phyloP scores from a whole-genome alignment of 2,329 filamentous ascomycete genomes.

The Aspergillus oerlinghausenensis region DNA sequence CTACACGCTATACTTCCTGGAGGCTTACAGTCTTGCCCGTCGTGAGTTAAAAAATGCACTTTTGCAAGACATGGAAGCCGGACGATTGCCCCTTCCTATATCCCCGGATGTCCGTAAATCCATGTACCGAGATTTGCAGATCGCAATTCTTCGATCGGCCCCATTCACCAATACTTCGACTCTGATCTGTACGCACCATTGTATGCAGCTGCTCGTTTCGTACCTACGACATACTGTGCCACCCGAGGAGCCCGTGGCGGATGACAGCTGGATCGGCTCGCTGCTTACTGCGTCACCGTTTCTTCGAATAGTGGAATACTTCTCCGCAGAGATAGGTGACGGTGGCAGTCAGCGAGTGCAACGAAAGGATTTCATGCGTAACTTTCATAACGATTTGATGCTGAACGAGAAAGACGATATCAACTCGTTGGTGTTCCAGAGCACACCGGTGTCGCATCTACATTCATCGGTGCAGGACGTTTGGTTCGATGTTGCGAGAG shows the following conservation, averaged over 20 bases:
- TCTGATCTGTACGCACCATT: conserved; percentile 40
- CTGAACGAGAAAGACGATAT: conserved; percentile 35
- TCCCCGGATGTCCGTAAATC: conserved; percentile 28
- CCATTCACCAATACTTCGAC: conserved; percentile 38
- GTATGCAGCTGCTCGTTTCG: conserved; percentile 36
- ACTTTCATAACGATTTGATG: conserved; percentile 38
- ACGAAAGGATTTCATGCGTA: conserved; percentile 41
- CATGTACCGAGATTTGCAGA: conserved; percentile 36
- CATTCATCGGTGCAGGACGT: conserved; percentile 34
- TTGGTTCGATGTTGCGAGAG: conserved; percentile 36
- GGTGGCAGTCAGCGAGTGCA: conserved; percentile 37
- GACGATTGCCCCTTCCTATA: conserved; percentile 34
- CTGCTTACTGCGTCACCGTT: conserved; percentile 38
- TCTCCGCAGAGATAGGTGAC: conserved; percentile 42
- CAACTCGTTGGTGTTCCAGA: conserved; percentile 34
- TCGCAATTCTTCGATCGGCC: conserved; percentile 34
- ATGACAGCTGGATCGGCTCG: conserved; percentile 39
- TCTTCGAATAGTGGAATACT: conserved; percentile 37
- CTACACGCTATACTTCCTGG: conserved; percentile 39
- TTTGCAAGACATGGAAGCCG: conserved; percentile 35
- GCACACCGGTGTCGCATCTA: conserved; percentile 23
- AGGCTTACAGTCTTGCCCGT: conserved; percentile 36
- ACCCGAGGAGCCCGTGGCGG: conserved; percentile 26
- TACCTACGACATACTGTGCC: conserved; percentile 37
- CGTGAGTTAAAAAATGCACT: conserved; percentile 35